A percentile compares a stretch with the other conserved stretches of the same genome.
phyloP scores from a whole-genome alignment of 306 rosid genomes.

The Argentina anserina region DNA sequence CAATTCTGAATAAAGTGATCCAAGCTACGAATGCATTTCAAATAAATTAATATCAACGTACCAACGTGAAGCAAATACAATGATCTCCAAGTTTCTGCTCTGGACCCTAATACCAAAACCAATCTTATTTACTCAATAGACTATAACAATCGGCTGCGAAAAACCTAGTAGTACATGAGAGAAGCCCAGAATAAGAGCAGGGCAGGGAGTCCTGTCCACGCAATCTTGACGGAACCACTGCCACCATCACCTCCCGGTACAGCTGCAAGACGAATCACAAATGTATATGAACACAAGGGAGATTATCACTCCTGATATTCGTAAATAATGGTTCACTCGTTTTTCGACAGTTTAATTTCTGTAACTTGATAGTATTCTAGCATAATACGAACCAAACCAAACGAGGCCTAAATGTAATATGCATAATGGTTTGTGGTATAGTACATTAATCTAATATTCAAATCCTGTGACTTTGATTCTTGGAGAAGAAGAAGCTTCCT shows the following conservation, averaged over 20 bases:
- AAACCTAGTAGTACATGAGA: conserved; percentile 30
- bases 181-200: conserved; percentile 42
- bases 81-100: conserved; percentile 6
- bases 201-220: conserved; percentile 39
- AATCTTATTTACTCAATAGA: conserved; percentile 21
- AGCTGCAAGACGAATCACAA: conserved; percentile 14
- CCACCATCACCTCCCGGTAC: conserved; percentile 19
- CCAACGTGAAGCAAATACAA: conserved; percentile 14
- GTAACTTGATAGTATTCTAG: too few species aligned
- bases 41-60: conserved; percentile 25
- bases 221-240: conserved; percentile 35
- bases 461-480: neutral
- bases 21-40: conserved; percentile 9
- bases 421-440: too few species aligned
- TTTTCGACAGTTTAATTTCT: too few species aligned
- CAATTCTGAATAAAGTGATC: neutral
- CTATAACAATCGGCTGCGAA: neutral
- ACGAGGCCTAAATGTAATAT: too few species aligned
- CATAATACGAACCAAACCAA: too few species aligned
- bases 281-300: neutral
- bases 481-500: neutral
- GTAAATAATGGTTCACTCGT: too few species aligned
- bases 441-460: neutral
- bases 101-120: conserved; percentile 8
- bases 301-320: neutral